Percentiles rank a stretch among this genome's conserved stretches.
Evolutionary conservation across 2,329 filamentous ascomycete genomes (phyloP).

Genomic region (Neofusicoccum laricinum): DNA sequence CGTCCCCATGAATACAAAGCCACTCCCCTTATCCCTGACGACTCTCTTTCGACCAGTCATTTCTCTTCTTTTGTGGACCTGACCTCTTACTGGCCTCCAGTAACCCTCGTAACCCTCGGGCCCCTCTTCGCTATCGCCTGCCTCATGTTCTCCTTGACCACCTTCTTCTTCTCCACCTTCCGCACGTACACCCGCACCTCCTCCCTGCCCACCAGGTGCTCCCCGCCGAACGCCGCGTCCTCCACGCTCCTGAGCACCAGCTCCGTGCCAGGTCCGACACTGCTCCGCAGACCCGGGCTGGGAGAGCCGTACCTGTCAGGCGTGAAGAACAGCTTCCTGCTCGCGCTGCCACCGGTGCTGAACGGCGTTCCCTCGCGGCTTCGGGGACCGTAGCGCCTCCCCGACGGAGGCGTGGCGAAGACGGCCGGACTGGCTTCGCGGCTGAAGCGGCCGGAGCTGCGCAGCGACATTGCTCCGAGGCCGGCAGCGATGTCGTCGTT

Average conservation of each 20-base stretch:
- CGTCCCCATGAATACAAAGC: not conserved
- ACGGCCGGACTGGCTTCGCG: constrained; percentile 26
- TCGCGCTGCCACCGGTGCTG: constrained; percentile 30
- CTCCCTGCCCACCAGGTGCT: constrained; percentile 37
- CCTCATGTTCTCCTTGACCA: constrained; percentile 38
- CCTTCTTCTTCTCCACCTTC: constrained; percentile 34
- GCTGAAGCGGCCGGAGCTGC: constrained; percentile 20
- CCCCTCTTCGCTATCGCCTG: constrained; percentile 34
- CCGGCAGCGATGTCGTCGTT: constrained; percentile 8
- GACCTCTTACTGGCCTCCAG: not conserved
- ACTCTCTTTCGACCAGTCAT: not conserved
- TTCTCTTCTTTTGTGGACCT: not conserved
- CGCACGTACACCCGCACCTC: constrained; percentile 38
- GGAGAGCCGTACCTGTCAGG: constrained; percentile 24
- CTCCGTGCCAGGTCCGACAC: constrained; percentile 19
- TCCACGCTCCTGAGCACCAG: constrained; percentile 14
- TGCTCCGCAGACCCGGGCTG: constrained; percentile 2
- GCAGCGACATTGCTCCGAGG: constrained; percentile 18
- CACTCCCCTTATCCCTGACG: not conserved
- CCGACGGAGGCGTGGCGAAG: constrained; percentile 37
- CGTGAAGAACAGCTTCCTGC: constrained; percentile 36
- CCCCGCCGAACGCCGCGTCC: constrained; percentile 33
- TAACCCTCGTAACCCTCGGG: constrained; percentile 25
- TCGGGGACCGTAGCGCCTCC: constrained; percentile 29
- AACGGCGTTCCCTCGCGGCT: constrained; percentile 27